Base-by-base conservation (phyloP, 1,284 basidiomycete species). In the Heliocybe sulcata region DNA sequence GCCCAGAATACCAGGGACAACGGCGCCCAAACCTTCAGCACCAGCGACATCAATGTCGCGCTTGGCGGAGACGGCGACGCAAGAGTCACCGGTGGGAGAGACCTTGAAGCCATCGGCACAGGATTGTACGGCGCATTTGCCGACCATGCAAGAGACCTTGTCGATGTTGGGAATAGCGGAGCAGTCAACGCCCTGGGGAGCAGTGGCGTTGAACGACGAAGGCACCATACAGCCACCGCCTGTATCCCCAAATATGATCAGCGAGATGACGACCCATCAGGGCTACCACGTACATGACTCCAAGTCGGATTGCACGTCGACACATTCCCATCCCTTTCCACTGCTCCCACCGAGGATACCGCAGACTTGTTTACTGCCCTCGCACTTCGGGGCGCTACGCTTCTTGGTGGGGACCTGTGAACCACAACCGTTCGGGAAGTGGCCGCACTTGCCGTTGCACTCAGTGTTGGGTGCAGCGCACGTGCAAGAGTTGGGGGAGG, bases 111-210 rank as follows among this genome's bases (percentile, higher is more conserved):
- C 47, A 22, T 4, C 20, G 4, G 16, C 23, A 20, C 47, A 49
- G 12, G 47, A 25, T 22, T 49, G 54, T 22, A 65, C 60, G 20
- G 61, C 29, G 35, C 64, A 65, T 45, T 38, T 25, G 3, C 63
- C 63, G 2, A 22, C 27, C 10, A 16, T 25, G 54, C 64, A 65
- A 35, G 54, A 54, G 47, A 65, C 63, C 20, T 52, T 35, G 52
- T 62, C 59, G 31, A 63, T 61, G 52, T 63, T 57, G 35, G 64
- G 64, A 51, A 64, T 64, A 25, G 63, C 63, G 54, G 59, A 60
- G 57, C 64, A 65, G 57, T 64, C 63, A 19, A 61, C 45, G 16
- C 64, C 64, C 16, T 59, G 61, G 29, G 53, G 58, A 20, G 52
- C 33, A 19, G 35, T 55, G 56, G 59, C 57, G 19, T 60, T 61